phyloP scores from a whole-genome alignment of 495 filamentous ascomycete genomes.

The Collariella sp. region DNA sequence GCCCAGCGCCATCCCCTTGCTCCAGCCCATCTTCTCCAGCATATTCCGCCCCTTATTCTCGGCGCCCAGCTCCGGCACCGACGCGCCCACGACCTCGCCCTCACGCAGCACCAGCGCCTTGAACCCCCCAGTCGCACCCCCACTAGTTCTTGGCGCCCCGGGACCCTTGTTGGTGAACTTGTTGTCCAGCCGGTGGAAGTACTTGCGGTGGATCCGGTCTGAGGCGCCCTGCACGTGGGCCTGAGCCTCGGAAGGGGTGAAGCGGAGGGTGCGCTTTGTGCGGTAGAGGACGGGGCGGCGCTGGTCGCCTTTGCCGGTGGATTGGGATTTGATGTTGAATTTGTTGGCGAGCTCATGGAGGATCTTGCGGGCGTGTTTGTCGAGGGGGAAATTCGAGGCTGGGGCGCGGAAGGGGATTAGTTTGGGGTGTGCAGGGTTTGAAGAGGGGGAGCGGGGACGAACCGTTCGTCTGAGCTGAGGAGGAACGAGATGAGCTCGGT shows the following conservation, averaged over 20 bases:
- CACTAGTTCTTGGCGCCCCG: background rate
- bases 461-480: conserved; percentile 54
- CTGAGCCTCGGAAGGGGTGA: no score
- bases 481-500: conserved; percentile 66
- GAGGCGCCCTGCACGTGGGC: conserved; percentile 33
- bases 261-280: conserved; percentile 55
- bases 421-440: background rate
- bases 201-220: conserved; percentile 34
- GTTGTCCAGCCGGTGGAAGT: conserved; percentile 40
- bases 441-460: conserved; percentile 17
- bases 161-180: conserved; percentile 33
- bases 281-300: conserved; percentile 74
- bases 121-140: conserved; percentile 13
- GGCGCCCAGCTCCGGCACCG: conserved; percentile 71
- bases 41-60: conserved; percentile 81
- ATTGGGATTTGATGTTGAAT: conserved; percentile 75
- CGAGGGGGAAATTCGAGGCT: conserved; percentile 81
- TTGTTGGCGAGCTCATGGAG: conserved; percentile 66
- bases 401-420: conserved; percentile 16
- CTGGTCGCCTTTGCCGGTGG: conserved; percentile 59
- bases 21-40: conserved; percentile 98
- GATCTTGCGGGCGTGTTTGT: conserved; percentile 60
- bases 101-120: conserved; percentile 57
- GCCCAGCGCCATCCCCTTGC: conserved; percentile 77
- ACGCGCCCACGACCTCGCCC: conserved; percentile 82